A percentile compares a stretch with the other conserved stretches of the same genome.
Conservation (phyloP, 1,284 basidiomycete species). For the Hymenochaete sp. region DNA sequence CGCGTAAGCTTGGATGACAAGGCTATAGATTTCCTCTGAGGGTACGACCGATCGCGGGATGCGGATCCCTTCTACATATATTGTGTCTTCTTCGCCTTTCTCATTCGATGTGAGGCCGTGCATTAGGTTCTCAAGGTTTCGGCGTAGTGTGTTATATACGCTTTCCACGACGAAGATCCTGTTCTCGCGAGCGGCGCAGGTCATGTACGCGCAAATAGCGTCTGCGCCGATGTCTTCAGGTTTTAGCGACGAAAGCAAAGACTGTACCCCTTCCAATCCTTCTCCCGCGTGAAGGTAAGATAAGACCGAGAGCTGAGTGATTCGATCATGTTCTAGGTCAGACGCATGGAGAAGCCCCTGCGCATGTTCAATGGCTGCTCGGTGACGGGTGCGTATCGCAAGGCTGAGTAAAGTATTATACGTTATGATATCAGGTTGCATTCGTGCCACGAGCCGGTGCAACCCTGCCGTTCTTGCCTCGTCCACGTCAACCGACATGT, state of each 20-base stretch:
- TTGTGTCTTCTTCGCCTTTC: constrained; percentile 22
- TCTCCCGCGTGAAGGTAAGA: constrained; percentile 42
- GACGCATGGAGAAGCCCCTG: constrained; percentile 43
- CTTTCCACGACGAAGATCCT: constrained; percentile 46
- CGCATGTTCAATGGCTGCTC: constrained; percentile 41
- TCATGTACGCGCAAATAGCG: constrained; percentile 57
- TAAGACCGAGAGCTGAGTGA: constrained; percentile 53
- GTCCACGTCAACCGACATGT: constrained; percentile 39
- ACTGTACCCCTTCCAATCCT: constrained; percentile 45
- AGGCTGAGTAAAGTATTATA: constrained; percentile 58
- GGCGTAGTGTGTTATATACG: constrained; percentile 56
- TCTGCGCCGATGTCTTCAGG: constrained; percentile 45
- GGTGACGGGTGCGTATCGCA: constrained; percentile 44
- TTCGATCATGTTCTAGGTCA: constrained; percentile 44
- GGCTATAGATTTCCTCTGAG: constrained; percentile 57
- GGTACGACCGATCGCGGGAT: constrained; percentile 29
- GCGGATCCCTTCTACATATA: constrained; percentile 10
- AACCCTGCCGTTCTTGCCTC: constrained; percentile 3
- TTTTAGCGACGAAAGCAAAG: constrained; percentile 43
- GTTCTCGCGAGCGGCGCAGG: constrained; percentile 49
- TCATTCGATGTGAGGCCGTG: constrained; percentile 3
- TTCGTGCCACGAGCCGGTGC: constrained; percentile 8
- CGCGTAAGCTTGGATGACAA: constrained; percentile 59
- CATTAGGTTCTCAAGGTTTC: constrained; percentile 32
- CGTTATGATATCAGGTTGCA: constrained; percentile 53